Evolutionary conservation across 2,329 filamentous ascomycete genomes (phyloP), one percentile per base, ranked within the genome.

Genomic region (Sclerotinia borealis): DNA sequence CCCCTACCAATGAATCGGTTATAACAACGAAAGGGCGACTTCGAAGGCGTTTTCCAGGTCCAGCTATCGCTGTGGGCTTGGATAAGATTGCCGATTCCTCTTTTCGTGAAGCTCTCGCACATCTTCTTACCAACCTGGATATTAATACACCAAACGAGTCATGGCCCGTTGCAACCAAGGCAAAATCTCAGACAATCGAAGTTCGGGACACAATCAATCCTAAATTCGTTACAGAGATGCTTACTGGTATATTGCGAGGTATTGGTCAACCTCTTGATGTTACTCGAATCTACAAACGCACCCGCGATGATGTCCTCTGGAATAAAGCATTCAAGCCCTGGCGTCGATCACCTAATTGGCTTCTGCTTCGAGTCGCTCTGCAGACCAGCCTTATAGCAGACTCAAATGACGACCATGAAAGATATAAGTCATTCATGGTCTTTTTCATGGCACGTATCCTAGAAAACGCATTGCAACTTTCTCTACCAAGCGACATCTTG

Each of bases 231-330:
- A 85, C 81, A 0, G 79, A 85, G 49, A 76, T 82, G 7, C 71
- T 85, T 2, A 74, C 79, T 9, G 75, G 76, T 0, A 73, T 82
- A 4, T 67, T 84, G 2, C 71, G 72, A 11, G 74, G 77, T 6
- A 65, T 78, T 1, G 81, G 80, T 0, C 54, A 66, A 3, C 63
- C 71, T 0, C 63, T 66, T 9, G 22, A 71, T 0, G 67, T 68
- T 0, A 8, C 58, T 0, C 72, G 74, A 0, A 75, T 86, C n/a
- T 72, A 65, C 49, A 87, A 86, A 64, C 75, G 80, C 36, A 81
- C 80, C 1, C 79, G 81, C 2, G 83, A 86, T 48, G 83, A 86
- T n/a, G 77, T 85, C 0, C 61, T 82, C 15, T 84, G 76, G 75
- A 64, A 68, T 2, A 56, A 72, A 63, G 63, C 64, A 19, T 65